Evolutionary conservation across 805 yeast species (phyloP), one percentile per base, ranked within the genome.

Genomic region (Candida xyloterini): DNA sequence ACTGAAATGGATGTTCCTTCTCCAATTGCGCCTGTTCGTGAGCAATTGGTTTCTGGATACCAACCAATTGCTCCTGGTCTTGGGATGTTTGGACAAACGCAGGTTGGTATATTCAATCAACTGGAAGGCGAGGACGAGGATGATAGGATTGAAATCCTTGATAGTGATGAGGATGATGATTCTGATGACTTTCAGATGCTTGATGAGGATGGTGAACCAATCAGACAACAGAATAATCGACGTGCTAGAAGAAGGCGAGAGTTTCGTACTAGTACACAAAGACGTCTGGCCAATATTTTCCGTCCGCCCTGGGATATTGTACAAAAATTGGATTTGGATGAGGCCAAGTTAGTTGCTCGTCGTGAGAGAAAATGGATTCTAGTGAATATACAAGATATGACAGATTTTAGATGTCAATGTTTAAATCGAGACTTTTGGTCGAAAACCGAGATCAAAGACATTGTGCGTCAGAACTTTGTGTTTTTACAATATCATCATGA

Each of bases 371-470:
- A 82, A 62, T 90, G 97, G 96, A 73, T 93, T 7, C 65, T 93
- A 52, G 73, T 93, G 16, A 93, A 93, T 59, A 78, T 93, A 35
- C 99, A 93, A 61, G 95, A 91, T 54, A 67, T 79, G 18, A 68
- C 84, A 1, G 93, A 87, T 56, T 93, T 93, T 56, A 78, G 78
- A 50, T 90, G 97, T 56, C 98, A 91, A 58, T 81, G 84, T 23
- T 65, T 93, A 38, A 93, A 93, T 61, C 74, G 99, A 44, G 99
- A 93, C 62, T 79, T 93, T 46, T 93, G 98, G 98, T 78, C 93
- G 13, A 73, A 83, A 33, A 48, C 62, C 10, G 71, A 71, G 2
- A 72, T 93, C 15, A 89, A 86, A 57, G 74, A 71, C 13, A 51
- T 78, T 2, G 81, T 93, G 3, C 67, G 68, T 27, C 78, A 76